Base-by-base conservation (phyloP, 768 basidiomycete species). In the Chalciporus pseudorubinellus region DNA sequence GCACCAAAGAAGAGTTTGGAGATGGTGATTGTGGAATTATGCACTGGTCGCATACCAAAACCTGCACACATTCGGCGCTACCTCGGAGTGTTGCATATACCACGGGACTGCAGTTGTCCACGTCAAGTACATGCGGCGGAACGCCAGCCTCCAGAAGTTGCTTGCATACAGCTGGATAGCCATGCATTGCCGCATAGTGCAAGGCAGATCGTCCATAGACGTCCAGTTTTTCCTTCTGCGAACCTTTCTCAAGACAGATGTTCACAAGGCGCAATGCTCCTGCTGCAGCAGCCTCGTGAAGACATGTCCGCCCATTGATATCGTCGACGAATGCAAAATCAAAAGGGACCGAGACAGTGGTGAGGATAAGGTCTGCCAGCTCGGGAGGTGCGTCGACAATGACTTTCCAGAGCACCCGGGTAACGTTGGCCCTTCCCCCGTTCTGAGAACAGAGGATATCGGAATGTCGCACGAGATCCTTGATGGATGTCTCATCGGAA, bases 101-200 rank as follows among this genome's bases (percentile, higher is more conserved):
- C 40, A 98, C 77, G n/a, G 95, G 87, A 44, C 80, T 94, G 72
- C 89, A 94, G 61, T 95, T 95, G 67, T 98, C 97, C 74, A 90
- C 82, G 71, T 99, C 97, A 39, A 85, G 76, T 16, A 82, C 76
- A 56, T 84, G 79, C 1, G 88, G 79, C 11, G 84, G 77, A 10
- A 89, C 75, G 29, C 77, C 72, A 16, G 82, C 84, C 53, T 85
- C 78, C 53, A 99, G 71, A 31, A 99, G 80, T 59, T 77, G 83
- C 44, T 77, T 80, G 68, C 91, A 93, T 51, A 95, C 81, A 20
- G 67, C 69, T 8, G 83, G 76, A 65, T 95, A 88, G 1, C 94
- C 94, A 63, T 93, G 85, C 85, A 98, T 93, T 19, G 92, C 88
- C 14, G 93, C 92, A 71, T 99, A 99, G 72, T 98, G 95, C 39